phyloP scores from a whole-genome alignment of 176 grass and related monocot species.

The Tillandsia leiboldiana region DNA sequence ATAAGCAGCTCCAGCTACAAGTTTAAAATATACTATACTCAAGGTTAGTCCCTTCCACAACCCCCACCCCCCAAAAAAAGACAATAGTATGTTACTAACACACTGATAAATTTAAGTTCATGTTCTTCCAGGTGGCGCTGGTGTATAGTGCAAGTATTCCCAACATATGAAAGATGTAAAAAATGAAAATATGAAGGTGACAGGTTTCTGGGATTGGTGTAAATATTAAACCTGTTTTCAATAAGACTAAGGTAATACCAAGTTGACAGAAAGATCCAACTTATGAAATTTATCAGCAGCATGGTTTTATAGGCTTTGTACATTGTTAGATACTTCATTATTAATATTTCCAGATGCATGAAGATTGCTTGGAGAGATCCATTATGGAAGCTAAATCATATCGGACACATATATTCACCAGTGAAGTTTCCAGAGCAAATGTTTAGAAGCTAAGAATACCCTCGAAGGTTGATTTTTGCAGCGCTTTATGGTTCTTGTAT shows the following conservation, averaged over 20 bases:
- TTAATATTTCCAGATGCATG: no score
- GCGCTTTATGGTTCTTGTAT: no score
- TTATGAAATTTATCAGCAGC: background rate
- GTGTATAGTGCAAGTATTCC: background rate
- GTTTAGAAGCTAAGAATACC: no score
- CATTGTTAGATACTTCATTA: no score
- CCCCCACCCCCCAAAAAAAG: background rate
- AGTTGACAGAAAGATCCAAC: background rate
- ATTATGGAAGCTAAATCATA: no score
- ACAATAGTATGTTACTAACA: background rate
- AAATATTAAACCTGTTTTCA: background rate
- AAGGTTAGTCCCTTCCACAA: background rate
- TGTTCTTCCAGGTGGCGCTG: background rate
- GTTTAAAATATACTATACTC: slow-evolving; percentile 12
- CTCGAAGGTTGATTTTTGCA: no score
- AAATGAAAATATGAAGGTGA: background rate
- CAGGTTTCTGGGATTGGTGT: background rate
- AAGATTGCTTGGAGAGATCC: no score
- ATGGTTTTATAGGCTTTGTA: no score
- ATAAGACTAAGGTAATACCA: background rate
- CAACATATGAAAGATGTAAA: background rate
- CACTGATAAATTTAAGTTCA: background rate
- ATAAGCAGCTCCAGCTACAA: slow-evolving; percentile 19
- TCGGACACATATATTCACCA: no score
- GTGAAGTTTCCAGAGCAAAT: no score